These are phyloP conservation scores for Gracilaria gracilis DNA, from an alignment of 23 red algal species.

Conservation along the genomic window DNA sequence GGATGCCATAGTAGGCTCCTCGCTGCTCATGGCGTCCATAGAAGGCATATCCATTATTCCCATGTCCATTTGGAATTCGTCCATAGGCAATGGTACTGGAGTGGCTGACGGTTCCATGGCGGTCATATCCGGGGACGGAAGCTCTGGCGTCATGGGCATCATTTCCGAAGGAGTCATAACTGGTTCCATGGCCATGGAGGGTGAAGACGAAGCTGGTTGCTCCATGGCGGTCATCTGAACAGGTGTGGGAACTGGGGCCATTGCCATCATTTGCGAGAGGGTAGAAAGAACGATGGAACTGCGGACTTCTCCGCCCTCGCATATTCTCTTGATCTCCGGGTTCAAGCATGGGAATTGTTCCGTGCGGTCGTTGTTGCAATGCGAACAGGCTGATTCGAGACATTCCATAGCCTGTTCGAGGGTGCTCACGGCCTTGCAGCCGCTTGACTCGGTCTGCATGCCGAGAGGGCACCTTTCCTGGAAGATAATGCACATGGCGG, in stretches of 20 bases:
- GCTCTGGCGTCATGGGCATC: neutral
- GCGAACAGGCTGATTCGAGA: neutral
- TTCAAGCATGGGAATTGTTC: constrained; percentile 4
- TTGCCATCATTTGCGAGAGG: neutral
- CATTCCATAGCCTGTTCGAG: constrained; percentile 6
- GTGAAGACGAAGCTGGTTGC: no score
- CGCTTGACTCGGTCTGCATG: constrained; percentile 5
- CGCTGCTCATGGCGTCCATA: neutral
- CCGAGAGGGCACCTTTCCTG: neutral
- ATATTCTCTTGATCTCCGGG: neutral
- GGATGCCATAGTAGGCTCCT: neutral
- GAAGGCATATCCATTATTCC: neutral
- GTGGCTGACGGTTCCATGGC: neutral
- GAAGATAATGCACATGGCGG: neutral
- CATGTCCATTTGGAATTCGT: neutral
- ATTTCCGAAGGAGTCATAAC: neutral
- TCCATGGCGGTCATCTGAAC: neutral
- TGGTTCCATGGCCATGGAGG: constrained; percentile 16
- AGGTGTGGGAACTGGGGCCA: no score
- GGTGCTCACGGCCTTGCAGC: constrained; percentile 4
- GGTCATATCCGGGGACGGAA: neutral
- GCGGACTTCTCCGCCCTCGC: neutral
- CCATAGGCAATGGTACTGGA: neutral
- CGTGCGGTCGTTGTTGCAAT: neutral
- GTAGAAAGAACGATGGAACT: neutral